phyloP scores from a whole-genome alignment of 768 basidiomycete species.

The Naganishia antarctica region DNA sequence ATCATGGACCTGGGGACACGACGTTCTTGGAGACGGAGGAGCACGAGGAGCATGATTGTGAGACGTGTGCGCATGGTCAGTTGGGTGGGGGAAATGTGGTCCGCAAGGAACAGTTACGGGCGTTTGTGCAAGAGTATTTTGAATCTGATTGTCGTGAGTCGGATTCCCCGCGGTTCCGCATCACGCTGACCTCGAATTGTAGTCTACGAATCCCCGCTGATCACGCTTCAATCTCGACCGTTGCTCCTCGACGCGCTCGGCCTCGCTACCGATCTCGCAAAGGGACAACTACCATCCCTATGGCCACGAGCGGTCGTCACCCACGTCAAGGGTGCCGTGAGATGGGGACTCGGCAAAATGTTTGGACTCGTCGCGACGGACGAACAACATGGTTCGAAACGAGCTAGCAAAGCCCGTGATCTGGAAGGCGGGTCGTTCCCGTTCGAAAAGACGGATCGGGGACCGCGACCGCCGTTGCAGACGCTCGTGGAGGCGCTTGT shows the following conservation, averaged over 20 bases:
- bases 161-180: background rate
- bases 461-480: too few species aligned
- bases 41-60: constrained; percentile 1
- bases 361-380: constrained; percentile 4
- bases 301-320: constrained; percentile 5
- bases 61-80: too few species aligned
- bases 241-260: constrained; percentile 14
- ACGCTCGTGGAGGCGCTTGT: background rate
- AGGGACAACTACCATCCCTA: constrained; percentile 21
- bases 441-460: background rate
- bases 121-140: constrained; percentile 19
- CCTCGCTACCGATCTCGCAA: constrained; percentile 17
- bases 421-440: too few species aligned
- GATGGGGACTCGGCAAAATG: constrained; percentile 3
- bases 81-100: background rate
- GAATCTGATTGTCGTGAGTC: constrained; percentile 29
- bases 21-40: background rate
- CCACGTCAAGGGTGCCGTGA: background rate
- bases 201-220: constrained; percentile 30
- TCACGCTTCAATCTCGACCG: constrained; percentile 21
- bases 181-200: background rate
- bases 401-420: too few species aligned
- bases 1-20: background rate
- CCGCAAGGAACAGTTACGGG: background rate
- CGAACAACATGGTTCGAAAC: too few species aligned